Evolutionary conservation across 2,329 filamentous ascomycete genomes (phyloP), one percentile per base, ranked within the genome.

Genomic region (Macrophomina pseudophaseolina): DNA sequence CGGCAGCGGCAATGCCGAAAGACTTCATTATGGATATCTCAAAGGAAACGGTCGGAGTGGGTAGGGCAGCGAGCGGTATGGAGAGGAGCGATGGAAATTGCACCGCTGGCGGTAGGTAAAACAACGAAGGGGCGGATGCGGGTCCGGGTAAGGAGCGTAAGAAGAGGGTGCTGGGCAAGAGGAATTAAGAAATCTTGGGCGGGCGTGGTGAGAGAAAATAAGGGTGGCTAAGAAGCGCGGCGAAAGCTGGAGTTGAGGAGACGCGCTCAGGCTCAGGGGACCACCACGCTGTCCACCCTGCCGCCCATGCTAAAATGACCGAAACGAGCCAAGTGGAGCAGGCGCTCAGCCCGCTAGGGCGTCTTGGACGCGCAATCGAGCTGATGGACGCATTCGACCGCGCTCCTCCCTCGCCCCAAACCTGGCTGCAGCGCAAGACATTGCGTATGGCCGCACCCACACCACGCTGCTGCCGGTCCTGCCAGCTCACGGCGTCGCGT

Each of bases 11-110:
- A 74, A 83, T 69, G 68, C 80, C 72, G 79, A 85, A 74, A 77
- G 80, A 80, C 81, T 75, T 87, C 87, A 89, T 90, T 69, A 70
- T 84, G 79, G 74, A 73, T 67, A 60, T 60, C 56, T 46, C 38
- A 46, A 40, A 33, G 38, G 56, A 12, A 52, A 62, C 28, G 32
- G 42, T 49, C 40, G 38, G 51, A 40, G 28, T 8, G 40, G 63
- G 40, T 30, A 32, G 32, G 51, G 33, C 3, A 4, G 33, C 12
- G n/a, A 53, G 12, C 48, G 51, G 58, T 4, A 65, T 62, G 46
- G 58, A 62, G 63, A 53, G 28, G 64, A 68, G 67, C 46, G 59
- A 65, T 38, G 14, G 52, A 49, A 64, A 64, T 18, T 18, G 58
- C 58, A 62, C 58, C 44, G 42, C 32, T 18, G 6, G 7, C 49